Conservation (phyloP, 768 basidiomycete species). For the Boletus reticuloceps region DNA sequence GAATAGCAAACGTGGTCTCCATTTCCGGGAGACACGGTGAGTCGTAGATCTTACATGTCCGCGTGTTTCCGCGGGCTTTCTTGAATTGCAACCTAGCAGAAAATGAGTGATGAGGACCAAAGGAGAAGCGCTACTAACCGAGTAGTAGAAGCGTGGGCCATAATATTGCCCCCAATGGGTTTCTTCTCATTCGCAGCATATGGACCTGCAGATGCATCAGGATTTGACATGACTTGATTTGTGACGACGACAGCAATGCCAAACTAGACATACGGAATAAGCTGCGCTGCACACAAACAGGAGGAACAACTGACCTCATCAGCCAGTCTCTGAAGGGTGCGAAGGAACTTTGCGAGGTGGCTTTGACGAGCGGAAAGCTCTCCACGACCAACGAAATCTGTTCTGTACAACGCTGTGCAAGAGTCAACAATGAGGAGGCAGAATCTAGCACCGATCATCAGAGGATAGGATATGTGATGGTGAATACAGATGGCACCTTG, state of each 20-base stretch:
- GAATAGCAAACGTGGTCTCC: constrained; percentile 93
- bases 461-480: background rate
- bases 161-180: constrained; percentile 98
- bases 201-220: constrained; percentile 88
- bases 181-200: constrained; percentile 93
- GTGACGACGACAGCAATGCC: constrained; percentile 97
- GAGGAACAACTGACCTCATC: constrained; percentile 71
- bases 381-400: constrained; percentile 93
- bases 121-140: constrained; percentile 47
- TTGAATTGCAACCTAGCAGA: constrained; percentile 74
- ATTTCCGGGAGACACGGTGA: constrained; percentile 97
- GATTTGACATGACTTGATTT: constrained; percentile 99
- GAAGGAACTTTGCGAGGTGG: constrained; percentile 92
- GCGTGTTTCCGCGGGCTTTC: constrained; percentile 88
- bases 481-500: constrained; percentile 58
- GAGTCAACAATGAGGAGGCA: constrained; percentile 96
- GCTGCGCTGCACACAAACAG: background rate
- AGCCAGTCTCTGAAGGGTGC: constrained; percentile 88
- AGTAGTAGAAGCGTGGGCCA: constrained; percentile 98
- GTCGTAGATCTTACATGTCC: constrained; percentile 96
- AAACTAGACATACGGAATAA: constrained; percentile 53
- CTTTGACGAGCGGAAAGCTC: constrained; percentile 94
- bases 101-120: constrained; percentile 3
- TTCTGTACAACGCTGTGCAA: constrained; percentile 91
- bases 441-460: constrained; percentile 56